Percentiles rank a stretch among this genome's conserved stretches.
Conservation (phyloP, 371 early-diverging fungal species). For the Mucor lusitanicus region DNA sequence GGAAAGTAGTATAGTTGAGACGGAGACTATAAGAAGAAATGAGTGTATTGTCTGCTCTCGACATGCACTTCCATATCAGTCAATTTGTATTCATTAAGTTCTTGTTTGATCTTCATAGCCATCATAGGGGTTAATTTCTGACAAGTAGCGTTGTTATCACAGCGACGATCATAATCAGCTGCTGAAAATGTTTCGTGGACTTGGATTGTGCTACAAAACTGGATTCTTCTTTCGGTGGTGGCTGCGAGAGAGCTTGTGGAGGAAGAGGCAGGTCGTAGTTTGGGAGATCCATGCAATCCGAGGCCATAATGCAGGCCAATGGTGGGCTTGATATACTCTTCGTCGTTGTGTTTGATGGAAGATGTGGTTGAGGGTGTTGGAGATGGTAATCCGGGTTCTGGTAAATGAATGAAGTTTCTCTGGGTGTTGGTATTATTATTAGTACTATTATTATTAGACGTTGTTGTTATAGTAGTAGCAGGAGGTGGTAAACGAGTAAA, state of each 20-base stretch:
- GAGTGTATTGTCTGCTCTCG: constrained; percentile 73
- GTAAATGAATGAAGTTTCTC: constrained; percentile 15
- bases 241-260: constrained; percentile 30
- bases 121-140: constrained; percentile 64
- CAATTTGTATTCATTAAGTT: constrained; percentile 76
- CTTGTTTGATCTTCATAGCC: constrained; percentile 76
- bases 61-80: constrained; percentile 77
- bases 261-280: constrained; percentile 39
- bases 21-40: constrained; percentile 62
- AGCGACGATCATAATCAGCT: constrained; percentile 71
- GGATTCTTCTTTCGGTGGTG: constrained; percentile 33
- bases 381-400: constrained; percentile 31
- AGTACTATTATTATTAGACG: background rate
- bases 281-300: constrained; percentile 49
- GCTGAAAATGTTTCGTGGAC: constrained; percentile 70
- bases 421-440: constrained; percentile 2
- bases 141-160: constrained; percentile 63
- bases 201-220: constrained; percentile 64
- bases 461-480: background rate
- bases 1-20: background rate
- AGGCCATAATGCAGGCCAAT: constrained; percentile 45
- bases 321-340: constrained; percentile 16
- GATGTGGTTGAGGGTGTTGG: constrained; percentile 41
- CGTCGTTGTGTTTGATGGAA: constrained; percentile 18
- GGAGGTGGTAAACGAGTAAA: constrained; percentile 28